A percentile compares a stretch with the other conserved stretches of the same genome.
Evolutionary conservation across 225 moss, liverwort and hornwort species (phyloP).

Genomic region (Sphagnum contortum): DNA sequence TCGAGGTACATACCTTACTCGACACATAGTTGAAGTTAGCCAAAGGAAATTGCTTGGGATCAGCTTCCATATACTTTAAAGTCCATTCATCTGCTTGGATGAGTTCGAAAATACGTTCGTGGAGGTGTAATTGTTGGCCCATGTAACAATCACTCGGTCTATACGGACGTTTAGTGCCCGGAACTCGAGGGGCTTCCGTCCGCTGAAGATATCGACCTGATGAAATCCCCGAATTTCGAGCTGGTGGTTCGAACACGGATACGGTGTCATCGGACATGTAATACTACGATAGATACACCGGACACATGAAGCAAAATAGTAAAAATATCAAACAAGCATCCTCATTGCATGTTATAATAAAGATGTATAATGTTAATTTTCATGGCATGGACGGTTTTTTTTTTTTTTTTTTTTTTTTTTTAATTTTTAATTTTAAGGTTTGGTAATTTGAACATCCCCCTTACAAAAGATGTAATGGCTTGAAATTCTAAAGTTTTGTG

Average conservation of each 20-base stretch:
- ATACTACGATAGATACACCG: conserved; percentile 25
- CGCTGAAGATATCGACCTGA: conserved; percentile 71
- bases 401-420: too few species aligned
- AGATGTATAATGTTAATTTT: too few species aligned
- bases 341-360: too few species aligned
- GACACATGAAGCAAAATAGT: too few species aligned
- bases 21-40: conserved; percentile 57
- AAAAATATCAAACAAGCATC: too few species aligned
- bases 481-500: too few species aligned
- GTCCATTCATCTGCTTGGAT: conserved; percentile 90
- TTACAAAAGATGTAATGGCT: too few species aligned
- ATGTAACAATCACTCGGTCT: conserved; percentile 52
- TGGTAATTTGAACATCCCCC: too few species aligned
- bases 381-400: too few species aligned
- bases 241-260: conserved; percentile 71
- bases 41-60: conserved; percentile 38
- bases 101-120: conserved; percentile 58
- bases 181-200: conserved; percentile 29
- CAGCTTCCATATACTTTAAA: conserved; percentile 76
- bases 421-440: too few species aligned
- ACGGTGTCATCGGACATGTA: conserved; percentile 61
- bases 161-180: conserved; percentile 45
- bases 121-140: conserved; percentile 39
- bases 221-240: conserved; percentile 65
- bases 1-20: conserved; percentile 34